phyloP scores from a whole-genome alignment of 805 yeast species.

The Starmerella bombi region DNA sequence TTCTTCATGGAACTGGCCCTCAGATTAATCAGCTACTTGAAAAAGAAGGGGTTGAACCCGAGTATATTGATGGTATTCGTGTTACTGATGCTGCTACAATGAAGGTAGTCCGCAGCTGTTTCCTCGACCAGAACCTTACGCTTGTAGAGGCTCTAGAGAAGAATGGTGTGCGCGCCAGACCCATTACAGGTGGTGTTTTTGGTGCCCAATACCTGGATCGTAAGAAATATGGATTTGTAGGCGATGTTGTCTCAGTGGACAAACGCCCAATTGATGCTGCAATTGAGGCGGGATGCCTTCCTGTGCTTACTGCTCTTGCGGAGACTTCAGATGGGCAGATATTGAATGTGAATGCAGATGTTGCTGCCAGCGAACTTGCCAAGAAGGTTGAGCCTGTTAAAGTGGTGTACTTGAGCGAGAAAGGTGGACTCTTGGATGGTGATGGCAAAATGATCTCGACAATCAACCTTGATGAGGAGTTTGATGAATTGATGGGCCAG shows the following conservation, averaged over 20 bases:
- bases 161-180: slow-evolving; percentile 96
- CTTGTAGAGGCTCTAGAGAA: slow-evolving; percentile 91
- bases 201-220: slow-evolving; percentile 83
- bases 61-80: slow-evolving; percentile 90
- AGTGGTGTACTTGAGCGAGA: slow-evolving; percentile 90
- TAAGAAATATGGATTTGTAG: slow-evolving; percentile 84
- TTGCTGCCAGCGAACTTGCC: slow-evolving; percentile 96
- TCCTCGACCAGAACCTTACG: slow-evolving; percentile 87
- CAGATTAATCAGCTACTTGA: slow-evolving; percentile 92
- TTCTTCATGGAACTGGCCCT: slow-evolving; percentile 97
- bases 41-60: slow-evolving; percentile 89
- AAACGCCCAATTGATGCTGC: slow-evolving; percentile 87
- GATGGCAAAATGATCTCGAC: slow-evolving; percentile 76
- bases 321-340: slow-evolving; percentile 96
- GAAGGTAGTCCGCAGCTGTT: slow-evolving; percentile 91
- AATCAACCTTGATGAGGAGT: slow-evolving; percentile 93
- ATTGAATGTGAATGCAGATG: slow-evolving; percentile 94
- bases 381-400: slow-evolving; percentile 93
- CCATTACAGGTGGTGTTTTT: slow-evolving; percentile 96
- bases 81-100: slow-evolving; percentile 89
- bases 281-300: slow-evolving; percentile 90
- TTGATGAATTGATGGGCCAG: slow-evolving; percentile 76
- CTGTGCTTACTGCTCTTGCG: slow-evolving; percentile 90
- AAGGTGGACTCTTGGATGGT: slow-evolving; percentile 94
- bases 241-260: slow-evolving; percentile 73